Evolutionary conservation across 2,329 filamentous ascomycete species (phyloP), one percentile per base, ranked within the genome.

Genomic region (Lachnellula hyalina): DNA sequence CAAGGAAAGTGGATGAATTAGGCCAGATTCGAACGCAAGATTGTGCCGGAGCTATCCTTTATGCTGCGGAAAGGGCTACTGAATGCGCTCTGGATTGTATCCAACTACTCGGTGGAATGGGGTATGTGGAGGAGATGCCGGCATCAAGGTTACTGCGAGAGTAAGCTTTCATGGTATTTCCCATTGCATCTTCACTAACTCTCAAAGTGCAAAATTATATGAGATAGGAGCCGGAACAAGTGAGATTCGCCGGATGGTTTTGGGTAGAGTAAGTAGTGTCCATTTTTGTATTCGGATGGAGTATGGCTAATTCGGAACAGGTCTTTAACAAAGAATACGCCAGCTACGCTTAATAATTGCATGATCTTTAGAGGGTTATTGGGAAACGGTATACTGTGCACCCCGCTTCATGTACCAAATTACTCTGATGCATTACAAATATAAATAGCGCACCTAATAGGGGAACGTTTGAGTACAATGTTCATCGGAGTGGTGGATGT

Each of bases 221-320:
- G 94, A 97, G 74, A 97, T 99, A 69, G 94, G 94, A 1, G 94
- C 94, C 5, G 94, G 94, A 5, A 97, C 94, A 3, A 96, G 90
- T 57, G 94, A 99, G 75, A 86, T 99, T 49, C 80, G 94, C 62
- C 80, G 92, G 61, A 95, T 97, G 84, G 90, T 99, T 4, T 96
- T 99, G 68, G 93, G 94, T 28, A 61, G 66, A 49, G 63, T 64
- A 46, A 57, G 61, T 42, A 15, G 17, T 17, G 19, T 28, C 23
- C 15, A 14, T 21, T 36, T 17, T 11, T 2, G 15, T 32, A 7
- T 17, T 9, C 35, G 19, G 14, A 49, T 41, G 25, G 42, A 34
- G 5, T 12, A 25, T 23, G 17, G 34, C 59, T 60, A 52, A 63
- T 45, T 12, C 23, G 6, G 7, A 2, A 12, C 12, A 62, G 59